Evolutionary conservation across 306 rosid species (phyloP).

Genomic region (Gleditsia sinensis): DNA sequence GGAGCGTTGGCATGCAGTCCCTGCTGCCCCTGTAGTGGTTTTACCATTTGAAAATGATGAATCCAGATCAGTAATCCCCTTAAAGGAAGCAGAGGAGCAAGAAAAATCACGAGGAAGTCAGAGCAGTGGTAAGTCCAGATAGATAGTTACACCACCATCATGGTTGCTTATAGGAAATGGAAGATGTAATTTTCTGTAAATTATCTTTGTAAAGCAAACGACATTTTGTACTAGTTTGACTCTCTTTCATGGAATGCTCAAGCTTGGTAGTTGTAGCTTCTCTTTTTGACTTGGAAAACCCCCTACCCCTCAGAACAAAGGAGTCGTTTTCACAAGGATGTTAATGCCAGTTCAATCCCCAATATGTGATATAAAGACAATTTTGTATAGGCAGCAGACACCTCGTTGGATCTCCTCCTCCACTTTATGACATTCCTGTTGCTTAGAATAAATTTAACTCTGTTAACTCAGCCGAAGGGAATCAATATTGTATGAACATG

Average conservation of each 20-base stretch:
- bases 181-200: not conserved
- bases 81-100: slow-evolving; percentile 46
- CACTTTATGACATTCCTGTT: not conserved
- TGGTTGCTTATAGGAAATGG: not conserved
- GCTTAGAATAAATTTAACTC: not conserved
- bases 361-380: not conserved
- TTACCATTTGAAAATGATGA: slow-evolving; percentile 70
- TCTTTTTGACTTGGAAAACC: not conserved
- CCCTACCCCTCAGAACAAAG: not conserved
- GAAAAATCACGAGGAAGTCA: slow-evolving; percentile 50
- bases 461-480: not conserved
- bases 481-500: not conserved
- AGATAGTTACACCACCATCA: not conserved
- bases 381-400: not conserved
- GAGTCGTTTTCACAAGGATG: not conserved
- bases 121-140: slow-evolving; percentile 21
- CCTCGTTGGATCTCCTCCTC: not conserved
- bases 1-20: slow-evolving; percentile 91
- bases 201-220: not conserved
- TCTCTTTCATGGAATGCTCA: not conserved
- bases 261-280: not conserved
- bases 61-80: slow-evolving; percentile 43
- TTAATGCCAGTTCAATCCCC: not conserved
- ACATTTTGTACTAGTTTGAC: not conserved
- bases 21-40: slow-evolving; percentile 88